Percentiles rank a stretch among this genome's conserved stretches.
Conservation (phyloP, 768 basidiomycete species). For the Tylopilus sp. region DNA sequence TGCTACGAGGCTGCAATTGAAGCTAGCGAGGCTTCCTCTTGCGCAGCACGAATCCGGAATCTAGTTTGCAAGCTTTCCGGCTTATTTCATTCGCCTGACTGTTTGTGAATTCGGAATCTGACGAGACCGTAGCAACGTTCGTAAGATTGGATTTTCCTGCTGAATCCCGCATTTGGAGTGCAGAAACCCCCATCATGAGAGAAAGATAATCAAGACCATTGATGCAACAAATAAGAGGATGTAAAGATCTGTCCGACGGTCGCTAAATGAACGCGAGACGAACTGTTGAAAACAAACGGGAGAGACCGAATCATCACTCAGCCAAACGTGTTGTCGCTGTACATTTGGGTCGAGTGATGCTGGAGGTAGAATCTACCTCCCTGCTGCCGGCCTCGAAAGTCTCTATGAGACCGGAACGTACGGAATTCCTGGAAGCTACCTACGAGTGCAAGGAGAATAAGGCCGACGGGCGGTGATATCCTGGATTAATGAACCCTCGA, state of each 20-base stretch:
- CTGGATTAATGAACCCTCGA: no score
- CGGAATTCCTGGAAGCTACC: not conserved
- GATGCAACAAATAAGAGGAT: slow-evolving; percentile 13
- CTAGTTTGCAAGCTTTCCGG: no score
- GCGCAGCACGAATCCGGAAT: no score
- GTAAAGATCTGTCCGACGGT: slow-evolving; percentile 9
- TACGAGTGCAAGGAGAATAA: slow-evolving; percentile 5
- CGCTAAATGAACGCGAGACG: slow-evolving; percentile 13
- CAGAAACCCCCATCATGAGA: slow-evolving; percentile 3
- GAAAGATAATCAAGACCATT: not conserved
- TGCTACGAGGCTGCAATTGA: no score
- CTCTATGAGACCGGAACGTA: not conserved
- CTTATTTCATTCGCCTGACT: no score
- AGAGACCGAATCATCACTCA: slow-evolving; percentile 10
- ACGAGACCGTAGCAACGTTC: slow-evolving; percentile 9
- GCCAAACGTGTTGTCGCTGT: slow-evolving; percentile 15
- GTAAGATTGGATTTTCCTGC: slow-evolving; percentile 14
- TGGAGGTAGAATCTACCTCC: not conserved
- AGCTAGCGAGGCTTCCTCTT: no score
- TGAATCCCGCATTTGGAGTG: slow-evolving; percentile 7
- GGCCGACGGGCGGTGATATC: no score
- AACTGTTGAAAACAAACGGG: slow-evolving; percentile 13
- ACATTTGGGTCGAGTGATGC: slow-evolving; percentile 7
- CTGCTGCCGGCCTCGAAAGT: slow-evolving; percentile 8
- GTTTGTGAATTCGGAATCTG: slow-evolving; percentile 5